Evolutionary conservation across 1,139 yeast species (phyloP), one percentile per base, ranked within the genome.

Genomic region (Yamadazyma atlantica): DNA sequence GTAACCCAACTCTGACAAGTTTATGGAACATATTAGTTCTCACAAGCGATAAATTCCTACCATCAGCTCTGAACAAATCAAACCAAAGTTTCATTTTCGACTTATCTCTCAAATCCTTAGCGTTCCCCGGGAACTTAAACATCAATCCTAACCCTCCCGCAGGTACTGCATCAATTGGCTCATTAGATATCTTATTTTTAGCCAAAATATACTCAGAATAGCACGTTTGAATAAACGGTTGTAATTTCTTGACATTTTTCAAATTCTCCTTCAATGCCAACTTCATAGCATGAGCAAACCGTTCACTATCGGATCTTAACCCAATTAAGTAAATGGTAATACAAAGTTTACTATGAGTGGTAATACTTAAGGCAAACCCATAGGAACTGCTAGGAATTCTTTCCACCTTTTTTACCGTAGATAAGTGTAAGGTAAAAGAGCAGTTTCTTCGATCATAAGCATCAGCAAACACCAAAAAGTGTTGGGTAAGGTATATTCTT

Each of bases 71-170:
- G 57, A 89, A 85, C 49, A 86, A 82, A 54, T 90, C 97, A 54
- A 86, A 87, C 99, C 99, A 94, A 37, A 90, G 67, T 50, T 92
- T 83, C 77, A 90, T 78, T 51, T 90, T 92, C 5, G 90, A 73
- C 54, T 87, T 84, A 57, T 92, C 97, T 39, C 86, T 77, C 31
- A 81, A 68, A 43, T 82, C 84, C 44, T 75, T 75, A 2, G 95
- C 78, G 55, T 87, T 88, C 0, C 98, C 98, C 0, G 98, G 98
- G 57, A 84, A 94, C 49, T 85, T 85, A 62, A 79, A 89, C 18
- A 64, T 65, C 52, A 85, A 75, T 0, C 97, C 98, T 30, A 90
- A 66, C 0, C 98, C 98, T 17, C 94, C 94, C 2, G 73, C 66
- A 0, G 97, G 96, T 0, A 82, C 72, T n/a, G 58, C 52, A 3